Base-by-base conservation (phyloP, 371 early-diverging fungal genomes). In the Apophysomyces trapeziformis region DNA sequence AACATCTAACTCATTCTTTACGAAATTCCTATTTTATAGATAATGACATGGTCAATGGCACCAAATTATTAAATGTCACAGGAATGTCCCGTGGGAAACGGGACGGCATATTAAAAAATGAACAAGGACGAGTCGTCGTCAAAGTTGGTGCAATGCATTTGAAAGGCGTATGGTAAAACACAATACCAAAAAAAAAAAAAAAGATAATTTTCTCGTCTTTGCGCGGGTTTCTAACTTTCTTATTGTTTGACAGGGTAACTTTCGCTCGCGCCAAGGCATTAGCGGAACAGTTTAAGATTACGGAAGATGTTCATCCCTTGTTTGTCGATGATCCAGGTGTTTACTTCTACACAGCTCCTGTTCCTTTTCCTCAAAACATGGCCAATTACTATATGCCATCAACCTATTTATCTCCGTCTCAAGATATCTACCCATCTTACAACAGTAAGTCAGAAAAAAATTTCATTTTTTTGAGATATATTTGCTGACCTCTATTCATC, bases 51-150 rank as follows among this genome's bases (percentile, higher is more conserved):
- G 83, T 91, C 57, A 91, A 92, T 69, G 90, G 92, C 12, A 92
- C 92, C 44, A 92, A 92, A 72, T 80, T 92, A 45, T 79, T 91
- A 21, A 92, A 92, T 68, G 89, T 92, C 6, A 86, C 84, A 21
- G 88, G 89, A 45, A 90, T 92, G 91, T 87, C 92, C 44, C 86
- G 92, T 16, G 92, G 92, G 63, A 90, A 90, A 74, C 81, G 92
- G 26, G 92, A 92, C 63, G 89, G 89, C 14, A 90, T 91, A 66
- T 76, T 92, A 44, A 92, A 92, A 73, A 87, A 89, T 62, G 92
- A 91, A 66, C 86, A 87, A 69, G 91, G 87, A 32, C 77, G 92
- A 57, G 79, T 83, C 13, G 92, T 92, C 8, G 86, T 91, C 64
- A 92, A 92, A 68, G 88, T 87, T 0, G 92, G 92, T 35, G 85